Conservation (phyloP, 805 yeast genomes). For the Jamesozyma piceae region DNA sequence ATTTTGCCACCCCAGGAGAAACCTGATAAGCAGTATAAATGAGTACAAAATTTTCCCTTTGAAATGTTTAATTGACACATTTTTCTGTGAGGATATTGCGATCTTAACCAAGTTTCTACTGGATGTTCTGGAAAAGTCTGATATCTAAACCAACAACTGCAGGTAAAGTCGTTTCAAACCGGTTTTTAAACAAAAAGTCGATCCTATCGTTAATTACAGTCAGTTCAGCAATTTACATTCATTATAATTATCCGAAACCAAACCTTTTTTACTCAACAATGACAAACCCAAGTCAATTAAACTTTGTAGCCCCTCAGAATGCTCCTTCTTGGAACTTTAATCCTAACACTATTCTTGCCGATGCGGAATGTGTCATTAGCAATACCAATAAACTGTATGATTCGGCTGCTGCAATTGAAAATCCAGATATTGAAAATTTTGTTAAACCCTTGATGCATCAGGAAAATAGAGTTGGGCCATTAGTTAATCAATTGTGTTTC, state of each 20-base stretch:
- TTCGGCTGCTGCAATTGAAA: slow-evolving; percentile 38
- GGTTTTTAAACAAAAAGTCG: slow-evolving; percentile 1
- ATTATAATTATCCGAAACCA: not conserved
- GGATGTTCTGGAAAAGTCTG: slow-evolving; percentile 3
- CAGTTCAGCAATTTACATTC: not conserved
- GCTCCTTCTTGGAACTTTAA: slow-evolving; percentile 55
- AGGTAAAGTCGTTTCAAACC: not conserved
- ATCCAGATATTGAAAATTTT: slow-evolving; percentile 48
- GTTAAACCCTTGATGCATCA: slow-evolving; percentile 43
- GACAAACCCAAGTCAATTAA: not conserved
- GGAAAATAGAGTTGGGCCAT: slow-evolving; percentile 40
- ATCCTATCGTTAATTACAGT: slow-evolving; percentile 1
- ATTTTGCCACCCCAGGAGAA: too few relatives aligned
- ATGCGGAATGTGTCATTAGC: slow-evolving; percentile 38
- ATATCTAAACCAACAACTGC: not conserved
- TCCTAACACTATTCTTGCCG: slow-evolving; percentile 37
- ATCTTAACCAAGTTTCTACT: not conserved
- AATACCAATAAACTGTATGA: slow-evolving; percentile 43
- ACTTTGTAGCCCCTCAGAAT: slow-evolving; percentile 17
- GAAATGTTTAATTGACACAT: too few relatives aligned
- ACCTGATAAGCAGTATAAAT: too few relatives aligned
- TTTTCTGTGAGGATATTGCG: too few relatives aligned
- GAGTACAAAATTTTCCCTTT: too few relatives aligned
- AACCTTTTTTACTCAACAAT: not conserved
- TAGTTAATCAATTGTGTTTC: slow-evolving; percentile 49